Conservation (phyloP, 1,139 yeast genomes). For the Pichia sp. region DNA sequence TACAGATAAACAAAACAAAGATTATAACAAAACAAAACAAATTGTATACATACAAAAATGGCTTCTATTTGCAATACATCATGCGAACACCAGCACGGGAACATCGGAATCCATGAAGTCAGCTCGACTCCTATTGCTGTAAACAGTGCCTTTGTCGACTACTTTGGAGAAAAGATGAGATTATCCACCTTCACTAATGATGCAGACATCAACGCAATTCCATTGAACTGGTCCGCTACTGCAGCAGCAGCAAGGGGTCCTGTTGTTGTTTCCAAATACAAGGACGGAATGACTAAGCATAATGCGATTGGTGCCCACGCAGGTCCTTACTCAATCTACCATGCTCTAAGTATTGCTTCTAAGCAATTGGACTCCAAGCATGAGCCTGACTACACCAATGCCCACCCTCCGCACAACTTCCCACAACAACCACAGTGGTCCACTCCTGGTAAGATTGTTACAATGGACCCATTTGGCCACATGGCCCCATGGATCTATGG, state of each 20-base stretch:
- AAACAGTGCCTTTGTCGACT: slow-evolving; percentile 27
- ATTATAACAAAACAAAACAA: neutral
- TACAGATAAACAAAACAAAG: neutral
- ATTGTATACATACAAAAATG: neutral
- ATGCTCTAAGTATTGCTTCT: slow-evolving; percentile 56
- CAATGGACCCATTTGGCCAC: slow-evolving; percentile 61
- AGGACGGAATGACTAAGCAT: slow-evolving; percentile 43
- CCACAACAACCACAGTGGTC: slow-evolving; percentile 53
- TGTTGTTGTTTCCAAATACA: slow-evolving; percentile 47
- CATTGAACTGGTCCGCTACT: slow-evolving; percentile 47
- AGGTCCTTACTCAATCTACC: slow-evolving; percentile 57
- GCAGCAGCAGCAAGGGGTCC: slow-evolving; percentile 52
- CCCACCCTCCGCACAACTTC: slow-evolving; percentile 55
- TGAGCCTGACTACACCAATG: slow-evolving; percentile 54
- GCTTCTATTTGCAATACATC: slow-evolving; percentile 3
- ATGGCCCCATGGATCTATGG: slow-evolving; percentile 53
- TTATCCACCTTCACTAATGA: slow-evolving; percentile 52
- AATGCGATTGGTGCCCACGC: slow-evolving; percentile 57
- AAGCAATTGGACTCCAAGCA: slow-evolving; percentile 48
- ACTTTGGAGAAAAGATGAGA: slow-evolving; percentile 35
- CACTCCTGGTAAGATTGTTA: slow-evolving; percentile 49
- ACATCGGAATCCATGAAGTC: slow-evolving; percentile 13
- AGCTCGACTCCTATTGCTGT: slow-evolving; percentile 7
- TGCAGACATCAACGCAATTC: slow-evolving; percentile 42
- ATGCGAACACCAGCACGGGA: slow-evolving; percentile 9